A percentile compares a stretch with the other conserved stretches of the same genome.
phyloP scores from a whole-genome alignment of 306 rosid species.

The Vachellia collinsii region DNA sequence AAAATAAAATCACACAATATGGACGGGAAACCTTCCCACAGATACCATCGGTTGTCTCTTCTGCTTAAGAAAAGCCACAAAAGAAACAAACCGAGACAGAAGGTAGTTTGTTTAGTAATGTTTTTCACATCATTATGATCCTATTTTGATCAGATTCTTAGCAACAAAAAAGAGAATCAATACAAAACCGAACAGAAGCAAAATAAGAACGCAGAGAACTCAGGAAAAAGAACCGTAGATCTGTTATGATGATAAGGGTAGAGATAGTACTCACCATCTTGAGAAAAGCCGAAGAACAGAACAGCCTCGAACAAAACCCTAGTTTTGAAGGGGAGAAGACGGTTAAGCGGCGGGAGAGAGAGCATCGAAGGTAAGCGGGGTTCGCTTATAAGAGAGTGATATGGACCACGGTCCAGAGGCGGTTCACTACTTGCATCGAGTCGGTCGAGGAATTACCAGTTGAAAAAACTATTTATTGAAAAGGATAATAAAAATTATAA shows the following conservation, averaged over 20 bases:
- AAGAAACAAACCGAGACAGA: neutral
- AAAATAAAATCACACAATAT: neutral
- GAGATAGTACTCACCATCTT: conserved; percentile 36
- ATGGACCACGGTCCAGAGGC: conserved; percentile 31
- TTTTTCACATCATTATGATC: neutral
- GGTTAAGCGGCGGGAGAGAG: conserved; percentile 2
- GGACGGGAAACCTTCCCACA: neutral
- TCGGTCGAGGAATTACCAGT: neutral
- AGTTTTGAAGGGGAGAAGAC: neutral
- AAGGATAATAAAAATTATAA: too few species aligned
- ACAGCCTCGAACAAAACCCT: conserved; percentile 10
- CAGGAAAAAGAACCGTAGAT: conserved; percentile 5
- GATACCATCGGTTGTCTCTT: neutral
- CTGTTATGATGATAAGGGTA: neutral
- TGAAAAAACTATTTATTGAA: too few species aligned
- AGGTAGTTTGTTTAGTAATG: too few species aligned
- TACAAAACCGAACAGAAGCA: neutral
- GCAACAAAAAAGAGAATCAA: neutral
- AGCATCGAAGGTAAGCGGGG: too few species aligned
- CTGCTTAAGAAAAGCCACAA: neutral
- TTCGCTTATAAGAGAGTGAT: neutral
- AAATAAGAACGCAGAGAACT: neutral
- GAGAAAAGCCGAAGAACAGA: neutral
- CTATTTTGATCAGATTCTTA: neutral
- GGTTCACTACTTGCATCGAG: neutral